Conservation (phyloP, 805 yeast genomes). For the Ogataea wickerhamii region DNA sequence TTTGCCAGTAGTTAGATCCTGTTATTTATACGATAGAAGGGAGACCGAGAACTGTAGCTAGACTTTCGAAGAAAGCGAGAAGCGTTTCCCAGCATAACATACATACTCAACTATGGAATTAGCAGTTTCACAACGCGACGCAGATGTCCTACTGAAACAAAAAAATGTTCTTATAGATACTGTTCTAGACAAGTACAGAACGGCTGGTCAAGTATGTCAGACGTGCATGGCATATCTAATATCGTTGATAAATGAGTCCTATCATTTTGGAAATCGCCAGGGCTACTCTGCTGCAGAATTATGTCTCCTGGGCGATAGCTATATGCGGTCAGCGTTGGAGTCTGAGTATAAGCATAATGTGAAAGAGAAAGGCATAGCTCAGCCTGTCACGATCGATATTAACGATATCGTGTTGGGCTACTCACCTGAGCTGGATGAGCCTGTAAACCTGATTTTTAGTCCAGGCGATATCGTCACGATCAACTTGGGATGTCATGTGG, state of each 20-base stretch:
- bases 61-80: too few species aligned
- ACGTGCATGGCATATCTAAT: conserved; percentile 68
- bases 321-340: conserved; percentile 55
- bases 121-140: conserved; percentile 71
- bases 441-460: conserved; percentile 41
- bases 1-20: too few species aligned
- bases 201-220: conserved; percentile 87
- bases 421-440: conserved; percentile 79
- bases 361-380: conserved; percentile 87
- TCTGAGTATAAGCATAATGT: conserved; percentile 59
- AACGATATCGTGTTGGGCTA: conserved; percentile 76
- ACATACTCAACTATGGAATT: conserved; percentile 54
- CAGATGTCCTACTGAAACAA: conserved; percentile 65
- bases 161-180: conserved; percentile 62
- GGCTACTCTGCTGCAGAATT: conserved; percentile 61
- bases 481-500: conserved; percentile 85
- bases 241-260: conserved; percentile 65
- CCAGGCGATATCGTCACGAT: conserved; percentile 87
- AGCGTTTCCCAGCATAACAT: too few species aligned
- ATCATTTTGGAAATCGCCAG: conserved; percentile 53
- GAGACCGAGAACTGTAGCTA: too few species aligned
- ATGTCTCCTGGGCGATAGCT: conserved; percentile 79
- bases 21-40: too few species aligned
- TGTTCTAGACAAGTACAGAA: conserved; percentile 76
- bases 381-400: conserved; percentile 85